Base-by-base conservation (phyloP, 169 alveolate species). In the Sarcocystis neurona region DNA sequence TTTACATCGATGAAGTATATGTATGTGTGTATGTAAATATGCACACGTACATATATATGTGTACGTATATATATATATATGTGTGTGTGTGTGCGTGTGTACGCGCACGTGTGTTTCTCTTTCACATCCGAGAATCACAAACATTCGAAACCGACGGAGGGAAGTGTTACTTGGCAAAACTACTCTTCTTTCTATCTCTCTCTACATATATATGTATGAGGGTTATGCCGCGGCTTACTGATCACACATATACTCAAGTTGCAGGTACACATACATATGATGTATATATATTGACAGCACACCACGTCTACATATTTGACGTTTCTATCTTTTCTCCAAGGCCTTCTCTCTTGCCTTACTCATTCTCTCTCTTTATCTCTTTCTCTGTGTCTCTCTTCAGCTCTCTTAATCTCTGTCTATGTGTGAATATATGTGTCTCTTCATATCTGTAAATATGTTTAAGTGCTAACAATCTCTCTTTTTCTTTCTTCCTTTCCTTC, bases 211-310 rank as follows among this genome's bases (percentile, higher is more conserved):
- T 78, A 27, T 30, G 20, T 68, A 27, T 43, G 20, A 68, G 47
- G 34, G 77, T 41, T 88, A 96, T 95, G 66, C 98, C 98, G 12
- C 96, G 96, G 15, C 92, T 90, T 10, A 90, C 93, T 87, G 90
- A 93, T 47, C 88, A 95, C 2, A 94, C 95, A 77, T 93, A 95
- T 30, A 95, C 94, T 84, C 97, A 95, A 93, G 96, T 94, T 47
- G 23, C 70, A 60, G 8, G 60, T n/a, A 47, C 2, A 60, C 44
- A 34, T 43, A 32, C 50, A 5, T 6, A n/a, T 43, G 18, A 4
- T 8, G 6, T 1, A n/a, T 10, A n/a, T 50, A 8, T 39, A 20
- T 48, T 3, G 39, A 12, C 87, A 12, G 6, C n/a, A 23, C 27
- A 43, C 2, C 48, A 5, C 15, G 66, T 0, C 47, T 47, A 4